Percentiles rank a stretch among this genome's conserved stretches.
phyloP scores from a whole-genome alignment of 2,329 filamentous ascomycete species.

The Coniochaeta hoffmannii region DNA sequence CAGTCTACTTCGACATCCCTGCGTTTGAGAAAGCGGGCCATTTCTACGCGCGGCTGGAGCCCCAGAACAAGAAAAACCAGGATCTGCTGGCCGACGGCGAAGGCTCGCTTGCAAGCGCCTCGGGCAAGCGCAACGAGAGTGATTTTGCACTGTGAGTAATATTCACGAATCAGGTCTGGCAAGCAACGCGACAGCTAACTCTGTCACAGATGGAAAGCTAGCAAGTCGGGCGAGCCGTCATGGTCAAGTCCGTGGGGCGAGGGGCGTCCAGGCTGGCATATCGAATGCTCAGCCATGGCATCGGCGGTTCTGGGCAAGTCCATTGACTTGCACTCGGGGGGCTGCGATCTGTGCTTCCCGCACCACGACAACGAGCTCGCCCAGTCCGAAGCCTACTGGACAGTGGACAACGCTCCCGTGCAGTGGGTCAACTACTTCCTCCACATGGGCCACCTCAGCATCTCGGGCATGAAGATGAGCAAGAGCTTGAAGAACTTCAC shows the following conservation, averaged over 20 bases:
- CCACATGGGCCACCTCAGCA: constrained; percentile 62
- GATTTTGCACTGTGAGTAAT: constrained; percentile 73
- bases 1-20: constrained; percentile 88
- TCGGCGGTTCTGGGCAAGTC: constrained; percentile 56
- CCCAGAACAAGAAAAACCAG: constrained; percentile 78
- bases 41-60: constrained; percentile 76
- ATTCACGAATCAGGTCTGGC: background rate
- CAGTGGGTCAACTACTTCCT: constrained; percentile 73
- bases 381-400: constrained; percentile 64
- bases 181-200: background rate
- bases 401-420: constrained; percentile 26
- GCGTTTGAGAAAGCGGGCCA: constrained; percentile 81
- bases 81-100: constrained; percentile 83
- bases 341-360: constrained; percentile 51
- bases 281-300: constrained; percentile 69
- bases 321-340: constrained; percentile 66
- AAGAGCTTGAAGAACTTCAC: constrained; percentile 70
- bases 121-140: constrained; percentile 56
- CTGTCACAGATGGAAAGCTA: constrained; percentile 40
- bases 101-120: constrained; percentile 63
- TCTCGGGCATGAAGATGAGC: constrained; percentile 65
- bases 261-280: constrained; percentile 66
- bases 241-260: constrained; percentile 63
- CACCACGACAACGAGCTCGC: constrained; percentile 59
- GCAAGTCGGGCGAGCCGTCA: constrained; percentile 35